These are phyloP conservation scores for Fagus sylvatica DNA, from an alignment of 306 rosid species.

Conservation along the genomic window DNA sequence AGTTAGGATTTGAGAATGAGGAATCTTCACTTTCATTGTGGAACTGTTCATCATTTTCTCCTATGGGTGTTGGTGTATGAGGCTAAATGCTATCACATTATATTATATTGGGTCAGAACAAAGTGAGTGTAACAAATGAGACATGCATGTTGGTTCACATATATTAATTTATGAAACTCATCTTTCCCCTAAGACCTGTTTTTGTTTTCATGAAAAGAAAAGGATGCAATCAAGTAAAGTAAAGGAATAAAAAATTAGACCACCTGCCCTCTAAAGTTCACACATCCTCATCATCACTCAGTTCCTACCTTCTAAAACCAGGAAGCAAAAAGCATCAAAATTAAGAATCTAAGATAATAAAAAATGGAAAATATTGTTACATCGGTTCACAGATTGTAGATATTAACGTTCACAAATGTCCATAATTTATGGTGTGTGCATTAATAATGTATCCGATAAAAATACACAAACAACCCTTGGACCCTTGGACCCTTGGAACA, in stretches of 20 bases:
- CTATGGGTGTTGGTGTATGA: no score
- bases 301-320: conserved; percentile 19
- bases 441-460: no score
- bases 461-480: no score
- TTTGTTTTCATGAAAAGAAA: neutral
- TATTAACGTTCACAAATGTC: no score
- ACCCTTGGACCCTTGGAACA: no score
- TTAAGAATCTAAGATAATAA: neutral
- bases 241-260: neutral
- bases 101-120: neutral
- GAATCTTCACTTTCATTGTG: no score
- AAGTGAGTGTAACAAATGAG: neutral
- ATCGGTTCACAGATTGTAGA: no score
- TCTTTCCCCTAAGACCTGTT: neutral
- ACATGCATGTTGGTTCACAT: neutral
- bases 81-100: no score
- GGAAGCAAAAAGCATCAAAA: conserved; percentile 46
- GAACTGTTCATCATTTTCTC: no score
- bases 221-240: neutral
- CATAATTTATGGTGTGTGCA: no score
- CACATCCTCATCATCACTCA: conserved; percentile 19
- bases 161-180: neutral
- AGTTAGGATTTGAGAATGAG: no score
- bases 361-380: neutral
- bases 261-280: neutral